Percentiles rank a stretch among this genome's conserved stretches.
phyloP scores from a whole-genome alignment of 176 grass and related monocot species.

The Typha latifolia region DNA sequence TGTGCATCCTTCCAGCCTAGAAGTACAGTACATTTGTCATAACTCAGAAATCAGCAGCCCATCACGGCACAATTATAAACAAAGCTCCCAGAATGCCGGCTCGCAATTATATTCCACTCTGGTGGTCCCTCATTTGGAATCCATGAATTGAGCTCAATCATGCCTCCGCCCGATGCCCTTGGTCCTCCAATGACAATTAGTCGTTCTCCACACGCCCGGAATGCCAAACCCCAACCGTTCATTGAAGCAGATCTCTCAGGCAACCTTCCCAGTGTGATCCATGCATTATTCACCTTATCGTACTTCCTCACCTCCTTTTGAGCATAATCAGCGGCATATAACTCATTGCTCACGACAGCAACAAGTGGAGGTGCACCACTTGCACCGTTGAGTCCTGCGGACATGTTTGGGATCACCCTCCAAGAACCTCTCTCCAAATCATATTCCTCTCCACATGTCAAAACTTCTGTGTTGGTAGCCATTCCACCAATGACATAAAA shows the following conservation, averaged over 20 bases:
- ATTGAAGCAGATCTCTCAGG: conserved; percentile 32
- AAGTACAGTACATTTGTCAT: conserved; percentile 31
- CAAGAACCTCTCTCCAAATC: conserved; percentile 38
- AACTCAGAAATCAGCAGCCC: conserved; percentile 42
- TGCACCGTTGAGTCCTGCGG: conserved; percentile 27
- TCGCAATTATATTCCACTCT: conserved; percentile 36
- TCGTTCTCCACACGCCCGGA: conserved; percentile 38
- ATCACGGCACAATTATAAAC: conserved; percentile 59
- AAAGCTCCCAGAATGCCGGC: conserved; percentile 25
- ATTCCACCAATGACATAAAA: conserved; percentile 43
- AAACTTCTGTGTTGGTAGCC: conserved; percentile 18
- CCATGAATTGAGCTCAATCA: conserved; percentile 46
- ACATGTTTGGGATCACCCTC: conserved; percentile 39
- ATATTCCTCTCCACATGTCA: conserved; percentile 39
- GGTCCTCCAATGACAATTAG: conserved; percentile 41
- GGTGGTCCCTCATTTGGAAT: conserved; percentile 25
- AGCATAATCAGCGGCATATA: conserved; percentile 42
- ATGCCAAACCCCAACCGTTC: conserved; percentile 39
- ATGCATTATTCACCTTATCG: conserved; percentile 30
- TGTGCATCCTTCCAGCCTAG: conserved; percentile 33
- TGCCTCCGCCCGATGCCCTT: conserved; percentile 20
- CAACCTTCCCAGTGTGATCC: conserved; percentile 42
- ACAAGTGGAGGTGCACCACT: conserved; percentile 38
- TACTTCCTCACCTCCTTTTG: conserved; percentile 34
- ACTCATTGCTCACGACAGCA: conserved; percentile 43